Base-by-base conservation (phyloP, 495 filamentous ascomycete species). In the Talaromyces trachyspermus region DNA sequence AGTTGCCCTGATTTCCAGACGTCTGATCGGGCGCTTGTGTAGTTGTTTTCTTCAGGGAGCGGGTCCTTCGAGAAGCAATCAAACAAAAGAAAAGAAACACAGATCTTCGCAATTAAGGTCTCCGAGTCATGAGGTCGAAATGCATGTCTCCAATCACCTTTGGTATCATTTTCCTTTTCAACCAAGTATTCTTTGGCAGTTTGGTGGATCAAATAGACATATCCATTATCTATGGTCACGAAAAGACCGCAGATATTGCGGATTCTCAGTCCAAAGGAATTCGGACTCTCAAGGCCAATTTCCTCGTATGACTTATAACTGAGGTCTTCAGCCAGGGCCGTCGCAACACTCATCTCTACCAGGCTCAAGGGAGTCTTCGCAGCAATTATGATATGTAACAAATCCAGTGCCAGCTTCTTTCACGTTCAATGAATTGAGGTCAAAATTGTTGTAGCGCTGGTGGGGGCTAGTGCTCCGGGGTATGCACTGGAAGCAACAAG, bases 151-250 rank as follows among this genome's bases (percentile, higher is more conserved):
- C 51, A 50, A 15, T 41, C 27, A 12, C 46, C 46, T 9, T 15
- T 30, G 14, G 17, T 19, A 15, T 29, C 15, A 9, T 41, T 19
- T 15, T 30, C 46, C 14, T 52, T 26, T 25, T 39, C 27, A 49
- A 65, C 48, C 10, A 68, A 49, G 33, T 64, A 69, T 43, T 71
- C 64, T 33, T 54, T 69, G 2, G 64, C 66, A 4, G 70, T 74
- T 36, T 74, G 70, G 41, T 72, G 70, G 27, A 74, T 53, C 1
- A 74, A 43, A 47, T 68, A 74, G 3, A 74, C 36, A 46, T 51
- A 60, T 0, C 48, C 51, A 18, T 67, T 49, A 11, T 58, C 41
- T 17, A 71, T 61, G 5, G 49, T 54, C 10, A 74, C 43, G 40
- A 72, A 64, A 10, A 72, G 61, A 0, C 70, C 69, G 48, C 70